Percentiles rank a stretch among this genome's conserved stretches.
phyloP scores from a whole-genome alignment of 768 basidiomycete species.

The Asterophora parasitica region DNA sequence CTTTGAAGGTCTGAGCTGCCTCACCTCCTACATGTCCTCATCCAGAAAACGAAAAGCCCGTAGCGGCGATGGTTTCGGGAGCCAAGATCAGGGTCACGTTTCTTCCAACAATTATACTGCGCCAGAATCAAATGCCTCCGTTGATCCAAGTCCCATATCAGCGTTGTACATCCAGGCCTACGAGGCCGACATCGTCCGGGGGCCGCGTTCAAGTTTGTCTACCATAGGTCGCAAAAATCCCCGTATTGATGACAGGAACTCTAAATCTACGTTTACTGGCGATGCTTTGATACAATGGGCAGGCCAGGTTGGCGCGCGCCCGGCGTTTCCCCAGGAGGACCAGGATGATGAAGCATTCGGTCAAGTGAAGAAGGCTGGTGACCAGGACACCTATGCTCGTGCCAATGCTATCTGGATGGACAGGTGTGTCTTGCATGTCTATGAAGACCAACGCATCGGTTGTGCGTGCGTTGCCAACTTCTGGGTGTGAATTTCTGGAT shows the following conservation, averaged over 20 bases:
- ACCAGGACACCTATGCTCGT: constrained; percentile 15
- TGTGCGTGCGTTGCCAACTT: background rate
- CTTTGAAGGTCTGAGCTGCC: too few relatives aligned
- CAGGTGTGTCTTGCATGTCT: constrained; percentile 55
- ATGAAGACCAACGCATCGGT: background rate
- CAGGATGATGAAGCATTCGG: constrained; percentile 17
- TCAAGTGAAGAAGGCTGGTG: constrained; percentile 6
- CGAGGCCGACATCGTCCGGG: constrained; percentile 68
- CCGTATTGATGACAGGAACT: background rate
- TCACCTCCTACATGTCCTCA: constrained; percentile 3
- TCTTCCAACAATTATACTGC: background rate
- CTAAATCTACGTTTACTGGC: constrained; percentile 16
- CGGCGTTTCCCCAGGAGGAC: constrained; percentile 18
- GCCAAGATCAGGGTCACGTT: background rate
- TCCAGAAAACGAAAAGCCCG: constrained; percentile 13
- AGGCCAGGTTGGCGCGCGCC: background rate
- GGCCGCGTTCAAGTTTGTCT: constrained; percentile 37
- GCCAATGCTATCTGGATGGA: constrained; percentile 60
- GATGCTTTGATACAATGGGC: constrained; percentile 32
- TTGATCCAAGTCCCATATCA: constrained; percentile 18
- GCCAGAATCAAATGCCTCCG: background rate
- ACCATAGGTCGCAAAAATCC: constrained; percentile 32
- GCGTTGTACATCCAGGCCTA: constrained; percentile 60
- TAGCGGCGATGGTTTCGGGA: background rate
- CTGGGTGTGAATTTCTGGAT: constrained; percentile 1